These are phyloP conservation scores for Conidiobolus incongruus DNA, from an alignment of 371 early-diverging fungal genomes.

Conservation along the genomic window DNA sequence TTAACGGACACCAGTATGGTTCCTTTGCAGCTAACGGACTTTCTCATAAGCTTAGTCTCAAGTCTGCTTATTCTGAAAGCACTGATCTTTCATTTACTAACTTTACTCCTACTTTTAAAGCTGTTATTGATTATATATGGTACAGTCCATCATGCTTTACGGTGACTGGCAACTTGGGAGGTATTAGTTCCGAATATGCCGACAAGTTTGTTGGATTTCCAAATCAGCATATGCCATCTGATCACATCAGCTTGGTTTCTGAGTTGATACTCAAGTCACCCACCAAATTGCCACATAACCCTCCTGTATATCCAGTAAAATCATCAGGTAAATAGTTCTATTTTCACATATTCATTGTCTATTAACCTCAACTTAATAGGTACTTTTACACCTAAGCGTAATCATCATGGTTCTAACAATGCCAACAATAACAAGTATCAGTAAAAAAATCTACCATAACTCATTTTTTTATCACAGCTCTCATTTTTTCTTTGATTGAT, in stretches of 20 bases:
- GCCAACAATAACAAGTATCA: too few species aligned
- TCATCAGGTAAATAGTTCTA: too few species aligned
- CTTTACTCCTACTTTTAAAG: slow-evolving; percentile 76
- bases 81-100: slow-evolving; percentile 83
- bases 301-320: too few species aligned
- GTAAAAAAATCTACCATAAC: too few species aligned
- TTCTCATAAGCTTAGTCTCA: slow-evolving; percentile 51
- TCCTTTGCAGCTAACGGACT: slow-evolving; percentile 68
- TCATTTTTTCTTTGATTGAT: too few species aligned
- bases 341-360: too few species aligned
- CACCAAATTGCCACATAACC: too few species aligned
- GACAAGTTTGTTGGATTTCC: slow-evolving; percentile 82
- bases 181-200: slow-evolving; percentile 64
- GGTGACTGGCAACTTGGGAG: slow-evolving; percentile 63
- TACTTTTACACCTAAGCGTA: too few species aligned
- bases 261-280: slow-evolving; percentile 9
- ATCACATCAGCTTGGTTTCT: slow-evolving; percentile 27
- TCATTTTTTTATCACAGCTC: too few species aligned
- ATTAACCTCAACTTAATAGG: too few species aligned
- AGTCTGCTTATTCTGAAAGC: slow-evolving; percentile 55
- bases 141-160: slow-evolving; percentile 51
- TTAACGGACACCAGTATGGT: slow-evolving; percentile 59
- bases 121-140: slow-evolving; percentile 96
- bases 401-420: too few species aligned
- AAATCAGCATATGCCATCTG: slow-evolving; percentile 79